Evolutionary conservation across 768 basidiomycete species (phyloP), one percentile per base, ranked within the genome.

Genomic region (Pleurotus eryngii): DNA sequence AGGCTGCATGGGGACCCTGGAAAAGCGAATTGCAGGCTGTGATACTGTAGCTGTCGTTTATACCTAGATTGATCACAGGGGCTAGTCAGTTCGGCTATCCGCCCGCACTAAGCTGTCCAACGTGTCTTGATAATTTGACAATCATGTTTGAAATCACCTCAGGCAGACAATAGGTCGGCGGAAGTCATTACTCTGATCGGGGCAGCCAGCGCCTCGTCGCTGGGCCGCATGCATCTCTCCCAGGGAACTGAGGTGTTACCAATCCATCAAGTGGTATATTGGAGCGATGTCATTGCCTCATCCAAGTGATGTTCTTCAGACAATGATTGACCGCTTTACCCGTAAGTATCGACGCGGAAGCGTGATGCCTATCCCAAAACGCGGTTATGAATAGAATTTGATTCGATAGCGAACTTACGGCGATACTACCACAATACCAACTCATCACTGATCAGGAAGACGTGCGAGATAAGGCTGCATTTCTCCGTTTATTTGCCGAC

Each of bases 261-360:
- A 22, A 50, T 27, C 30, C n/a, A 50, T 50, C 49, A 50, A 35
- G 35, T 35, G 30, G 17, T 6, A 26, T 15, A 48, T 18, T 24
- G 14, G 46, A 26, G 46, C 26, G 46, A 48, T 48, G 46, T 26
- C 46, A 48, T 48, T 48, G 46, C 46, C 46, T 48, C 22, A 26
- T 26, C 5, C n/a, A 24, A 50, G 18, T 50, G 51, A 54, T 54
- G 51, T 37, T 39, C 51, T 42, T 54, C 51, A 54, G 35, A 54
- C 38, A 54, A 20, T 40, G 51, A 54, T 54, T 42, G 51, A 42
- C 51, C 51, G 51, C 51, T 24, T 50, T 50, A 50, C 49, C 49
- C 49, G 51, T 7, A 26, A 39, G 14, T 51, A 42, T 37, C 38
- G 49, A 18, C 43, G 51, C 30, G 30, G 30, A 35, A 11, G 30